Percentiles rank a stretch among this genome's conserved stretches.
Evolutionary conservation across 305 asterid genomes (phyloP).

Genomic region (Fraxinus greggii): DNA sequence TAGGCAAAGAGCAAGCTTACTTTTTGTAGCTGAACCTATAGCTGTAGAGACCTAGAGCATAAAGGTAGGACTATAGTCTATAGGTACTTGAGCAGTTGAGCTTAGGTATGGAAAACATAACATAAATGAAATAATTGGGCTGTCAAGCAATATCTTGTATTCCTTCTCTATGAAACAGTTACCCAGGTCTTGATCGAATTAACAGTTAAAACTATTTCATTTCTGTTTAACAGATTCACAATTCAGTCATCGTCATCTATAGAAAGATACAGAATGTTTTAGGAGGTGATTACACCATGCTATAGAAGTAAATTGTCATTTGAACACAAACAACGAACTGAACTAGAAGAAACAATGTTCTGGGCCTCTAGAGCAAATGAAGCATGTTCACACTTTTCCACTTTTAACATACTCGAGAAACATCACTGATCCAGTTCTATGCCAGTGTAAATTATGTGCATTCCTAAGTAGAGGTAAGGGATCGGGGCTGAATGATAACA

Average conservation of each 20-base stretch:
- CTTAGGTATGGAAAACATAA: background rate
- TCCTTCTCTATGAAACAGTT: background rate
- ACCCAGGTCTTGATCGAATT: background rate
- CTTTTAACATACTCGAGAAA: background rate
- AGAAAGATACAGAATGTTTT: background rate
- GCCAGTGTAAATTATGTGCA: background rate
- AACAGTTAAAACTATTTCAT: background rate
- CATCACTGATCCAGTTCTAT: background rate
- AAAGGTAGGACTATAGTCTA: background rate
- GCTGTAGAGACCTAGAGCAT: background rate
- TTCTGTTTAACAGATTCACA: background rate
- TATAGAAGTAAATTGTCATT: background rate
- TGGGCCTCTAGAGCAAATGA: constrained; percentile 1
- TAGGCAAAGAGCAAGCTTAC: background rate
- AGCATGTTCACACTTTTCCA: constrained; percentile 1
- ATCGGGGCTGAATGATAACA: background rate
- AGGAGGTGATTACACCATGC: background rate
- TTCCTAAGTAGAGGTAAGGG: background rate
- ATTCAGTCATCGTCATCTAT: background rate
- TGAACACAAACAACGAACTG: background rate
- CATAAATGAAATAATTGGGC: background rate
- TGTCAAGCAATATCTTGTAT: background rate
- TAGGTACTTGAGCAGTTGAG: background rate
- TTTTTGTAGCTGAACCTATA: background rate
- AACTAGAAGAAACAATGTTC: constrained; percentile 2